phyloP scores from a whole-genome alignment of 495 filamentous ascomycete species.

The Xylaria castorea region DNA sequence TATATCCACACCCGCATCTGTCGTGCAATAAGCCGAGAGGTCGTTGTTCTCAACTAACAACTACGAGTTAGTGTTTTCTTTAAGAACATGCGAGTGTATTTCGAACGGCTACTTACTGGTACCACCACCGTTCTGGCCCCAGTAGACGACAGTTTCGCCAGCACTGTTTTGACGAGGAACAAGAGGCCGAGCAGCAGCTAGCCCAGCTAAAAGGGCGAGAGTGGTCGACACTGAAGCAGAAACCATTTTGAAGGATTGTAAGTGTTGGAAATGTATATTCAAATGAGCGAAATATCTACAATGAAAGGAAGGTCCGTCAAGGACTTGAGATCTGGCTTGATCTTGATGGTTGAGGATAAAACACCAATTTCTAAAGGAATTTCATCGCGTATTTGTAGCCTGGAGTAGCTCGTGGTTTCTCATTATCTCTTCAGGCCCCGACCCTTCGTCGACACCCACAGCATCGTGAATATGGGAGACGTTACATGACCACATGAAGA shows the following conservation, averaged over 20 bases:
- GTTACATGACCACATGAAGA: slow-evolving; percentile 27
- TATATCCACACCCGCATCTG: slow-evolving; percentile 52
- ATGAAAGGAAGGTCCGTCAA: slow-evolving; percentile 29
- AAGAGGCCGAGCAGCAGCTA: slow-evolving; percentile 23
- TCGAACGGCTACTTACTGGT: slow-evolving; percentile 32
- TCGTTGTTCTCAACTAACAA: slow-evolving; percentile 47
- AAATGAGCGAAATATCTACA: slow-evolving; percentile 24
- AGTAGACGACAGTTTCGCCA: slow-evolving; percentile 48
- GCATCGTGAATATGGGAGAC: slow-evolving; percentile 13
- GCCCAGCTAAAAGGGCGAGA: slow-evolving; percentile 16
- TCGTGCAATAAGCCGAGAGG: slow-evolving; percentile 48
- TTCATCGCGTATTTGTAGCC: slow-evolving; percentile 22
- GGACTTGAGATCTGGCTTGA: slow-evolving; percentile 27
- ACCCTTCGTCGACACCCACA: background rate
- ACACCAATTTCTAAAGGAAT: slow-evolving; percentile 1
- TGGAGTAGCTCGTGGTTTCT: background rate
- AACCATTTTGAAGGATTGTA: slow-evolving; percentile 24
- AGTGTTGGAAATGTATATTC: slow-evolving; percentile 10
- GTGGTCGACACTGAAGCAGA: slow-evolving; percentile 18
- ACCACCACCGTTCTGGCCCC: slow-evolving; percentile 52
- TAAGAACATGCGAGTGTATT: background rate
- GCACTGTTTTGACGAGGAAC: slow-evolving; percentile 15
- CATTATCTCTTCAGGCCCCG: background rate
- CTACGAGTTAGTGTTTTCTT: background rate
- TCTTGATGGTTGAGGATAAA: slow-evolving; percentile 8